Evolutionary conservation across 1,139 yeast genomes (phyloP), one percentile per base, ranked within the genome.

Genomic region (Trichomonascaceae sp.): DNA sequence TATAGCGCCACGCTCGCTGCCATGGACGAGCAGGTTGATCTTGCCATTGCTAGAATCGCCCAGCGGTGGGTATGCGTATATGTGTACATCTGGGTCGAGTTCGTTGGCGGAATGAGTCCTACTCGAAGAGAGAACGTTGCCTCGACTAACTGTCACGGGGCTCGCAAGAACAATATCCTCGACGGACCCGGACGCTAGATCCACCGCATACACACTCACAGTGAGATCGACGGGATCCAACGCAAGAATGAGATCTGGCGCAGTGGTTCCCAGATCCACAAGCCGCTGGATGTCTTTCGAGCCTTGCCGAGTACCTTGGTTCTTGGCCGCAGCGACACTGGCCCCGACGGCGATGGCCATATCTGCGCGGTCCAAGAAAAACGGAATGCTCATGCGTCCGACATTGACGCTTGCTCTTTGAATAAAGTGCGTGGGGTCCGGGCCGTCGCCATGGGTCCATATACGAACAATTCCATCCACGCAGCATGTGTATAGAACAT

Each of bases 391-490:
- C 33, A 52, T 27, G 35, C 18, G 25, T 22, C 31, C 29, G 23
- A 28, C 48, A 42, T 72, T 68, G 13, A 76, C 44, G 2, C 66
- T 55, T 0, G 76, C 77, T 74, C 85, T 76, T 27, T 67, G 61
- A 41, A 67, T 74, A 6, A 78, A 65, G 37, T 69, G 71, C 39
- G 69, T 42, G n/a, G 37, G 37, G 29, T 50, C 54, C 35, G 38
- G 28, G 5, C 45, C 37, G 28, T 76, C 85, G 51, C 67, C 75
- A 8, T 81, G 74, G 0, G 84, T 71, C 85, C 92, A 85, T 0
- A 80, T 67, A 17, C 85, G 63, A 29, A 87, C 51, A 9, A 64
- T 58, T 5, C 64, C 58, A 42, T 76, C 78, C 23, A 65, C 59
- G 16, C 80, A 63, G 16, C 74, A 47, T 0, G 93, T 74, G 48